Base-by-base conservation (phyloP, 345 rosid species). In the Tarenaya hassleriana region DNA sequence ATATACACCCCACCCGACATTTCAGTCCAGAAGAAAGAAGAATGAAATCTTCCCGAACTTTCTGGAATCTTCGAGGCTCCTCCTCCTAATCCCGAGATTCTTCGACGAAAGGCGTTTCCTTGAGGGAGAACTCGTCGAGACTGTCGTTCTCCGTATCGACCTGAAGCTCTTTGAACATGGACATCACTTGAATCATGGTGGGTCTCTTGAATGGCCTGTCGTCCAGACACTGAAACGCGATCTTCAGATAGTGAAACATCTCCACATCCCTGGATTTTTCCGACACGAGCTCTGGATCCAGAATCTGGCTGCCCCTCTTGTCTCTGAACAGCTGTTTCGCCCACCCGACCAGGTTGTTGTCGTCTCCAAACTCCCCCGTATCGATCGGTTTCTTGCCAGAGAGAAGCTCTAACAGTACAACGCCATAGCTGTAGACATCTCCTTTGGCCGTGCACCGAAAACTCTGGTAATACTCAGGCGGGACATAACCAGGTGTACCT, bases 401-500 rank as follows among this genome's bases (percentile, higher is more conserved):
- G 6, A 91, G 85, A 50, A 91, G 98, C 73, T 91, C 98, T 31
- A 91, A 88, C 10, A 91, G 75, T 59, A 91, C 73, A 34, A 91
- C 98, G 11, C 98, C 98, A 37, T 78, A 91, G 61, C 98, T 91
- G 58, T 91, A 91, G 27, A 91, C 96, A 64, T 91, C 96, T 3
- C 98, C 98, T 73, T 91, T 91, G 1, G 95, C 66, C 0, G 98
- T 91, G 82, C 98, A 91, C 50, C 92, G 73, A 40, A 91, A 90
- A 68, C 97, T 90, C 79, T 90, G 97, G 61, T 90, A 90, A 61
- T 90, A 90, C 75, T 90, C 97, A 0, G 96, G 96, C 1, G 97
- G 97, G 16, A 90, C 97, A 44, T 90, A 90, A n/a, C 97, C 98
- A 0, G 98, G 98, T 17, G 98, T 91, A 46, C 98, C 98, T 2